Evolutionary conservation across 2,329 filamentous ascomycete species (phyloP), one percentile per base, ranked within the genome.

Genomic region (Colletotrichum scovillei): DNA sequence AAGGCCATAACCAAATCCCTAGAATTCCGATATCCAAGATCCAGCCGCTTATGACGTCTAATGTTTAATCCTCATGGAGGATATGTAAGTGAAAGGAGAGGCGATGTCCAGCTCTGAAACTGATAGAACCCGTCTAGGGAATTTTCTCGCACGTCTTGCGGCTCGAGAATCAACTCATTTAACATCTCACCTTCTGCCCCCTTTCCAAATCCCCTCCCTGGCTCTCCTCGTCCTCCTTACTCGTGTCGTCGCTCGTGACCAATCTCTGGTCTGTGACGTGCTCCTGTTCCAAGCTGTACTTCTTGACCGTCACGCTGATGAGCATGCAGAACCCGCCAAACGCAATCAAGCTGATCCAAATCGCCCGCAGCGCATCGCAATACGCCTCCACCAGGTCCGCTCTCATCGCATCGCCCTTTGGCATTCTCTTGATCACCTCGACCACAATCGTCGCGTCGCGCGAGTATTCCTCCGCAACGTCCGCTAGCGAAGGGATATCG

Each of bases 381-480:
- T 81, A 84, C 0, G 81, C 82, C 11, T 77, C 60, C 1, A 82
- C 67, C n/a, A 84, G 77, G 16, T 67, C 63, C 7, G 52, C 52
- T 19, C 69, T 38, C 30, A 26, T 42, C 3, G 76, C 69, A 12
- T 73, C 72, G 53, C 77, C 79, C 69, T 75, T 53, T 14, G 67
- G 74, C 84, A 92, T 89, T 1, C 78, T 77, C 78, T 88, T 88
- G 79, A 92, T 91, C 67, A 91, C 82, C 72, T 88, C 84, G 0
- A 92, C 89, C 14, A 92, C 82, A 0, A 86, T 87, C 0, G 90
- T 89, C 0, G 90, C 89, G 78, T 92, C 89, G 66, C 85, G 84
- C 12, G 88, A 88, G 78, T 89, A 89, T 60, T 84, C 82, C 59
- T 78, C 73, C n/a, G 79, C 84, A 68, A 77, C 65, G 19, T 63